phyloP scores from a whole-genome alignment of 148 eudicot genomes.

The Amaranthus hypochondriacus region DNA sequence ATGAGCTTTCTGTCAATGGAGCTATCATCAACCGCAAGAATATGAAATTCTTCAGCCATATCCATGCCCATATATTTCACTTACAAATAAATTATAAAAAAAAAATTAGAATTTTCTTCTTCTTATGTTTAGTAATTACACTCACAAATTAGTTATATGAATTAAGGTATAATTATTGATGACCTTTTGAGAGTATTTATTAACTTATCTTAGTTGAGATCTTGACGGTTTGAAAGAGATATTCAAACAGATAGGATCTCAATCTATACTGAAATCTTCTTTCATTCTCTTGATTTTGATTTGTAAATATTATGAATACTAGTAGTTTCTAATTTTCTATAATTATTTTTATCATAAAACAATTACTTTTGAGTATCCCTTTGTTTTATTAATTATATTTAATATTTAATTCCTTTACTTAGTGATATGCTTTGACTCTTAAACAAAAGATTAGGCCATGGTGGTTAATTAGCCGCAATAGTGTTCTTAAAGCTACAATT shows the following conservation, averaged over 20 bases:
- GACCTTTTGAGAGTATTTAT: neutral
- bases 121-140: no score
- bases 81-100: no score
- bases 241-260: constrained; percentile 16
- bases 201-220: constrained; percentile 5
- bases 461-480: neutral
- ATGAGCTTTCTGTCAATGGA: constrained; percentile 34
- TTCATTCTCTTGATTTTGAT: constrained; percentile 20
- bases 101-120: no score
- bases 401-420: constrained; percentile 14
- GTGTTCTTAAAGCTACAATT: no score
- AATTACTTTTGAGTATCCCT: no score
- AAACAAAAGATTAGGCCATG: constrained; percentile 11
- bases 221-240: constrained; percentile 20
- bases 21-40: constrained; percentile 39
- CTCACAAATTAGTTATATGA: neutral
- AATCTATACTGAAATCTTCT: constrained; percentile 15
- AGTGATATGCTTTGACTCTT: constrained; percentile 20
- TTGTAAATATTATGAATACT: neutral
- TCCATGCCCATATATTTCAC: no score
- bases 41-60: neutral
- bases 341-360: neutral
- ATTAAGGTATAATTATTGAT: neutral
- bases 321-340: constrained; percentile 6
- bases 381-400: neutral